These are phyloP conservation scores for Ramularia collo-cygni DNA, from an alignment of 2,329 filamentous ascomycete genomes.

Conservation along the genomic window DNA sequence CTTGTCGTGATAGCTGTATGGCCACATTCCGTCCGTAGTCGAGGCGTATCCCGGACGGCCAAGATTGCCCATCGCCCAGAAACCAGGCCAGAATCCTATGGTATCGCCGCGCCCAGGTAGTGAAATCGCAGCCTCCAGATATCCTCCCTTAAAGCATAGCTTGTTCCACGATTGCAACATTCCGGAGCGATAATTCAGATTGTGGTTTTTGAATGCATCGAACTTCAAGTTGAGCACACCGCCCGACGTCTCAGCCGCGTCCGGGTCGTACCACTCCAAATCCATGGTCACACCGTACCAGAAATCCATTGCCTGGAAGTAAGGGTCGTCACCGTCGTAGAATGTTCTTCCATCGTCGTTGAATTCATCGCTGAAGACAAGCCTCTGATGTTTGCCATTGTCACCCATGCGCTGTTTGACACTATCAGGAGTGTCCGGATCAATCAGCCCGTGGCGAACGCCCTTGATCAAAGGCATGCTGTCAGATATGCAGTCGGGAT, in stretches of 20 bases:
- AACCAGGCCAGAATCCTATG: constrained; percentile 67
- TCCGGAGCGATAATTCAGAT: constrained; percentile 44
- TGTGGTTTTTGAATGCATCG: constrained; percentile 58
- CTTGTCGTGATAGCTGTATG: constrained; percentile 62
- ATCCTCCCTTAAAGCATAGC: constrained; percentile 62
- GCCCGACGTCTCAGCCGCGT: constrained; percentile 30
- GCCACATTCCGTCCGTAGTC: constrained; percentile 67
- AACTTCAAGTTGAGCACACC: constrained; percentile 51
- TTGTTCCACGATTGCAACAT: constrained; percentile 49
- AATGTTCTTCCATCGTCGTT: constrained; percentile 61
- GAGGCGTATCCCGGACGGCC: constrained; percentile 62
- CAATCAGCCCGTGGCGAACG: constrained; percentile 54
- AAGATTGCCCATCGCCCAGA: constrained; percentile 70
- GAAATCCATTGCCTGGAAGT: constrained; percentile 59
- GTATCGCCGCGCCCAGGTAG: constrained; percentile 60
- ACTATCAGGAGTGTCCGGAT: constrained; percentile 58
- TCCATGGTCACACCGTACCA: constrained; percentile 66
- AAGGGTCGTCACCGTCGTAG: constrained; percentile 64
- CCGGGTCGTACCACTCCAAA: constrained; percentile 49
- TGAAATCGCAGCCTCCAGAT: constrained; percentile 63
- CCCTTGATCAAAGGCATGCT: constrained; percentile 52
- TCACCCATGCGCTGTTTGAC: constrained; percentile 50
- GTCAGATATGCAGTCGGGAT: constrained; percentile 42
- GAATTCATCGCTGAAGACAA: constrained; percentile 67
- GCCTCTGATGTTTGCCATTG: constrained; percentile 55